Conservation (phyloP, 1,139 yeast genomes). For the Yamadazyma atmosphaerica region DNA sequence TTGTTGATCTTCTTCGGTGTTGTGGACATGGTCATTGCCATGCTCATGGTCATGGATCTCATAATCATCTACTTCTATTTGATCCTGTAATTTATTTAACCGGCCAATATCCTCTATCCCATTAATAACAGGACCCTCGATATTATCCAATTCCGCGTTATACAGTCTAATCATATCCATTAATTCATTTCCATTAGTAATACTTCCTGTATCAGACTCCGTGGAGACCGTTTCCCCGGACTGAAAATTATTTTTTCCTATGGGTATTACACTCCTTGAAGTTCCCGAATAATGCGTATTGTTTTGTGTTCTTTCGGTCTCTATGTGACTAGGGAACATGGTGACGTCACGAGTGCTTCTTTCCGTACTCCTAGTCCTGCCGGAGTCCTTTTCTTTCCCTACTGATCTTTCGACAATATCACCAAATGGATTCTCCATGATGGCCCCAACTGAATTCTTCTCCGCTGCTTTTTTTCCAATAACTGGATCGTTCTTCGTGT, state of each 20-base stretch:
- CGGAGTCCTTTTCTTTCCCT: neutral
- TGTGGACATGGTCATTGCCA: slow-evolving; percentile 38
- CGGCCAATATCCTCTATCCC: slow-evolving; percentile 54
- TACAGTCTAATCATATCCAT: slow-evolving; percentile 14
- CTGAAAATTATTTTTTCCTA: neutral
- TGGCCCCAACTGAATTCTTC: slow-evolving; percentile 3
- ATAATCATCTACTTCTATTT: slow-evolving; percentile 22
- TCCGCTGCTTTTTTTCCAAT: slow-evolving; percentile 10
- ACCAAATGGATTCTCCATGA: slow-evolving; percentile 1
- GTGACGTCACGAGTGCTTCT: too few species aligned
- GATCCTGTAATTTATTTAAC: slow-evolving; percentile 50
- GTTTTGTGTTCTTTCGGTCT: too few species aligned
- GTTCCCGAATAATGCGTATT: neutral
- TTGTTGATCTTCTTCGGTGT: slow-evolving; percentile 9
- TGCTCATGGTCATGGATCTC: slow-evolving; percentile 17
- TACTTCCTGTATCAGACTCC: neutral
- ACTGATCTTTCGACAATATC: slow-evolving; percentile 5
- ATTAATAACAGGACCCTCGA: slow-evolving; percentile 59
- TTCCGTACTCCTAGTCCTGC: too few species aligned
- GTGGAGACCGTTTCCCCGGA: neutral
- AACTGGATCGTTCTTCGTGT: too few species aligned
- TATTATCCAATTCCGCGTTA: slow-evolving; percentile 50
- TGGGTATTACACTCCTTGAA: neutral
- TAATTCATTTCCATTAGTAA: slow-evolving; percentile 7
- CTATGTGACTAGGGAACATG: too few species aligned